Evolutionary conservation across 179 eudicot genomes (phyloP).

Genomic region (Beta corolliflora): DNA sequence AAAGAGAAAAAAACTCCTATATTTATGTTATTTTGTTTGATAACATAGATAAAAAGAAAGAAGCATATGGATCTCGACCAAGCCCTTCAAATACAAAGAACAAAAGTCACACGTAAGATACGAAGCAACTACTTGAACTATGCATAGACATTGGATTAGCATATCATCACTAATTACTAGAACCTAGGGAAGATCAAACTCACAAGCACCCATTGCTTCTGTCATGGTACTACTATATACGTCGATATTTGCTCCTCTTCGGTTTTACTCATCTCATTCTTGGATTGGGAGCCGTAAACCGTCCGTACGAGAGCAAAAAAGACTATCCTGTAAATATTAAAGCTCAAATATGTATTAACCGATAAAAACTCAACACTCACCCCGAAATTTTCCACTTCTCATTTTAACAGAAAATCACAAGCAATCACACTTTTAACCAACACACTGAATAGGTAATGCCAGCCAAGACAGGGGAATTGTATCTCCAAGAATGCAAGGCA

Average conservation of each 20-base stretch:
- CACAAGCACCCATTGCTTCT: slow-evolving; percentile 99
- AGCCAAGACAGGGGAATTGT: background rate
- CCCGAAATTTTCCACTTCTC: background rate
- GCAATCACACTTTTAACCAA: background rate
- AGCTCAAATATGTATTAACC: background rate
- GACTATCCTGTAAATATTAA: background rate
- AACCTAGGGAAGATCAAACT: slow-evolving; percentile 26
- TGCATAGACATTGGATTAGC: background rate
- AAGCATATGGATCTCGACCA: background rate
- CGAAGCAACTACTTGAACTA: background rate
- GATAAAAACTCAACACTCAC: background rate
- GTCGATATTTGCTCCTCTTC: slow-evolving; percentile 70
- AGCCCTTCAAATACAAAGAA: background rate
- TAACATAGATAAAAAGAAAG: background rate
- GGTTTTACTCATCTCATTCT: slow-evolving; percentile 44
- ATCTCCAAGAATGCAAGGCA: background rate
- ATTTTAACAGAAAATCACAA: background rate
- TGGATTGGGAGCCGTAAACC: slow-evolving; percentile 59
- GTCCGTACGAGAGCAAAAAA: slow-evolving; percentile 44
- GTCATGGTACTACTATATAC: slow-evolving; percentile 84
- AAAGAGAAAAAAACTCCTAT: background rate
- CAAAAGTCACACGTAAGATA: background rate
- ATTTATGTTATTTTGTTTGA: background rate
- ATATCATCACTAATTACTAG: background rate
- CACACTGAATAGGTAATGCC: background rate